Percentiles rank a stretch among this genome's conserved stretches.
Conservation (phyloP, 73 alveolate genomes). For the Tetrahymena elliotti region DNA sequence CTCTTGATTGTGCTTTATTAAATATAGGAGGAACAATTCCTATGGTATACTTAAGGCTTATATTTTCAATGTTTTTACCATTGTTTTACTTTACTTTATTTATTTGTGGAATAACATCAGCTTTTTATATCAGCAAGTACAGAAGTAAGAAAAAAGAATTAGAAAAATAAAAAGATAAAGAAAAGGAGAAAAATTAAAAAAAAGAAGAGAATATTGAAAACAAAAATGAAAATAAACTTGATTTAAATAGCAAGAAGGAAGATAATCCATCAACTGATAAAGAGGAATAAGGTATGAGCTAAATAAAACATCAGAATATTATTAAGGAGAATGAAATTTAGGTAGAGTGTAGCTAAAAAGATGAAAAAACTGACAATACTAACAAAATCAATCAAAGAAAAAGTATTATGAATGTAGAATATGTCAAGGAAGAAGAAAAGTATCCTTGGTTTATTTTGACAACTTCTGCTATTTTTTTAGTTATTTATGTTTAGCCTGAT, state of each 20-base stretch:
- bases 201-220: too few relatives aligned
- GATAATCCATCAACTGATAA: not conserved
- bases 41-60: not conserved
- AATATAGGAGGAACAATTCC: not conserved
- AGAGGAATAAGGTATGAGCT: too few relatives aligned
- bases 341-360: not conserved
- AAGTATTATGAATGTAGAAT: not conserved
- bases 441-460: not conserved
- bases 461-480: not conserved
- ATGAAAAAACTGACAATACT: not conserved
- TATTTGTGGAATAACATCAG: not conserved
- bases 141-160: not conserved
- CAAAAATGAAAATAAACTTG: not conserved
- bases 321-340: not conserved
- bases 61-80: not conserved
- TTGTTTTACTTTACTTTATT: not conserved
- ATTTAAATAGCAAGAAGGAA: not conserved
- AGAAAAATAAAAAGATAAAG: not conserved
- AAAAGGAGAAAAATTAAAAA: too few relatives aligned
- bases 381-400: not conserved
- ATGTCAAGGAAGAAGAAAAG: not conserved
- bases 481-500: not conserved
- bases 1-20: not conserved
- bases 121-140: not conserved
- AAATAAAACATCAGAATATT: too few relatives aligned